Conservation (phyloP, 1,139 yeast genomes). For the Diutina ranongensis region DNA sequence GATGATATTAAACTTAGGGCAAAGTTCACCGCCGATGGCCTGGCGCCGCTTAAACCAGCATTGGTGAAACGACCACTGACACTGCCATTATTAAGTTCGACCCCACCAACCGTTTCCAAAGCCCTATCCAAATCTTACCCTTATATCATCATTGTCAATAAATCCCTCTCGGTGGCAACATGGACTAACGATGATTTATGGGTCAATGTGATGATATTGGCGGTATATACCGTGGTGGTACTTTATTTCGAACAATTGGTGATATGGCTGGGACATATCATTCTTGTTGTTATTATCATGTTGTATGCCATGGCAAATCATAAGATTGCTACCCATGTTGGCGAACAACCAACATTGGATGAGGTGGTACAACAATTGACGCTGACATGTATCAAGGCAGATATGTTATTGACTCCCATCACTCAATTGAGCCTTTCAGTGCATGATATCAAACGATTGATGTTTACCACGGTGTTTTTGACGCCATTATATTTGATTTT, state of each 20-base stretch:
- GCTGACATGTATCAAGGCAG: constrained; percentile 64
- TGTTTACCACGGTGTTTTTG: constrained; percentile 74
- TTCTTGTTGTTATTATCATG: constrained; percentile 56
- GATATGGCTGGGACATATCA: constrained; percentile 70
- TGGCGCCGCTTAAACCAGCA: constrained; percentile 4
- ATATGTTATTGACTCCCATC: constrained; percentile 66
- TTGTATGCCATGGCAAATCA: constrained; percentile 53
- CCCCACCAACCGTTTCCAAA: constrained; percentile 87
- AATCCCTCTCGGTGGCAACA: constrained; percentile 58
- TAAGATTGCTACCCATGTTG: constrained; percentile 39
- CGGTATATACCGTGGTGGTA: constrained; percentile 46
- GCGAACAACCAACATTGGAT: constrained; percentile 70
- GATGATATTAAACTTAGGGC: neutral
- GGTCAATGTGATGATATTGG: constrained; percentile 56
- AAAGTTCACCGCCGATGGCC: neutral
- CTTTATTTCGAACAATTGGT: constrained; percentile 65
- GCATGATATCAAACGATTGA: constrained; percentile 65
- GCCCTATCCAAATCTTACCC: constrained; percentile 79
- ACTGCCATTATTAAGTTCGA: constrained; percentile 53
- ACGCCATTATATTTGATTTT: constrained; percentile 74
- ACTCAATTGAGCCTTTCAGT: constrained; percentile 60
- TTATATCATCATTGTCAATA: constrained; percentile 61
- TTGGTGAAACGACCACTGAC: neutral
- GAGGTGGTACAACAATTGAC: constrained; percentile 78
- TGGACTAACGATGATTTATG: constrained; percentile 89